These are phyloP conservation scores for Candida coquimbonensis DNA, from an alignment of 805 yeast genomes.

Conservation along the genomic window DNA sequence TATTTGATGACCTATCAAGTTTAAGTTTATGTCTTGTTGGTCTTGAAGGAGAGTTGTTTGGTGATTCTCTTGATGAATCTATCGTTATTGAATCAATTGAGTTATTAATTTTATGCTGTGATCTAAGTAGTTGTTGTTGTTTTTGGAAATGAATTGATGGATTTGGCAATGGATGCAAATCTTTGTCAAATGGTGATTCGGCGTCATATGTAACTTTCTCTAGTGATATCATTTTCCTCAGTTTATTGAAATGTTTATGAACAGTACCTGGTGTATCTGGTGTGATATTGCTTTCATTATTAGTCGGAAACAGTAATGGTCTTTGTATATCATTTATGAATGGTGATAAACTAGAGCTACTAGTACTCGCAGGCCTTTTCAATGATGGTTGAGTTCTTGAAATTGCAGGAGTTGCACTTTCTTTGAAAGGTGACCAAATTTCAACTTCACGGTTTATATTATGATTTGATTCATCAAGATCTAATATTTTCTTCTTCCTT, in stretches of 20 bases:
- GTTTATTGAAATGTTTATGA: slow-evolving; percentile 22
- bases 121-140: not conserved
- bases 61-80: slow-evolving; percentile 11
- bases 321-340: slow-evolving; percentile 21
- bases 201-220: slow-evolving; percentile 16
- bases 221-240: slow-evolving; percentile 22
- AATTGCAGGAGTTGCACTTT: slow-evolving; percentile 19
- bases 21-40: slow-evolving; percentile 25
- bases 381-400: slow-evolving; percentile 8
- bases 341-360: slow-evolving; percentile 22
- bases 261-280: slow-evolving; percentile 24
- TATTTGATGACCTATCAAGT: slow-evolving; percentile 10
- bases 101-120: not conserved
- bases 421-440: slow-evolving; percentile 26
- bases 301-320: slow-evolving; percentile 17
- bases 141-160: slow-evolving; percentile 19
- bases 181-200: slow-evolving; percentile 19
- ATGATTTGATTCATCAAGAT: slow-evolving; percentile 16
- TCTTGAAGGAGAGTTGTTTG: slow-evolving; percentile 26
- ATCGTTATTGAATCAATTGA: slow-evolving; percentile 6
- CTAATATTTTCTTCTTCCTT: slow-evolving; percentile 16
- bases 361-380: slow-evolving; percentile 24
- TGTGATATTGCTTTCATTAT: slow-evolving; percentile 5
- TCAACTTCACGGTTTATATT: slow-evolving; percentile 19
- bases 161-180: slow-evolving; percentile 20